Evolutionary conservation across 2,329 filamentous ascomycete genomes (phyloP).

Genomic region (Pseudovirgaria hyperparasitica): DNA sequence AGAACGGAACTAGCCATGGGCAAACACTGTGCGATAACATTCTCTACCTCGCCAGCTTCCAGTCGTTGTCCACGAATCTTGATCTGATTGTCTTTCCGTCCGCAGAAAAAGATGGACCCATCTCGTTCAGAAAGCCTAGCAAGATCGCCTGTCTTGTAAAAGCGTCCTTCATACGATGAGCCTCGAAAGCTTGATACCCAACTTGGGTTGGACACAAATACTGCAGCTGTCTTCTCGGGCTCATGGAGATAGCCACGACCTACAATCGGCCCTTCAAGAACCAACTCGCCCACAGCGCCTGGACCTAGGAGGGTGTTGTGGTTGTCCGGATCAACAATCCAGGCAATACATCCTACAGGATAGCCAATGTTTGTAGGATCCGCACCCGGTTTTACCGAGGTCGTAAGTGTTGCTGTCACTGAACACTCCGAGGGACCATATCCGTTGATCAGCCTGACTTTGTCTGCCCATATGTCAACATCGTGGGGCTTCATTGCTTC

Average conservation of each 20-base stretch:
- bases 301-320: constrained; percentile 9
- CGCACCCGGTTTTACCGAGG: constrained; percentile 2
- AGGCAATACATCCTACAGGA: constrained; percentile 2
- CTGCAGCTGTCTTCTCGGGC: constrained; percentile 7
- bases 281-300: constrained; percentile 12
- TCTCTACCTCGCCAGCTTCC: constrained; percentile 25
- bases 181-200: constrained; percentile 3
- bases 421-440: constrained; percentile 8
- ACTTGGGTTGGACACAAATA: constrained; percentile 9
- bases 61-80: constrained; percentile 24
- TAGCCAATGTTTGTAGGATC: constrained; percentile 6
- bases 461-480: constrained; percentile 6
- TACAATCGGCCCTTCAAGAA: constrained; percentile 12
- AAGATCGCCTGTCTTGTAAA: constrained; percentile 6
- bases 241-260: constrained; percentile 13
- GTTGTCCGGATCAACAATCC: constrained; percentile 9
- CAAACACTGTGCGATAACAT: no score
- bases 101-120: constrained; percentile 5
- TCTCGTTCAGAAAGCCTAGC: constrained; percentile 3
- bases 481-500: constrained; percentile 17
- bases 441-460: constrained; percentile 5
- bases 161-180: constrained; percentile 1
- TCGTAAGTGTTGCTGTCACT: constrained; percentile 5
- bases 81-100: constrained; percentile 6
- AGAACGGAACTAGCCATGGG: no score